Base-by-base conservation (phyloP, 176 grass and related monocot genomes). In the Eleusine coracana region DNA sequence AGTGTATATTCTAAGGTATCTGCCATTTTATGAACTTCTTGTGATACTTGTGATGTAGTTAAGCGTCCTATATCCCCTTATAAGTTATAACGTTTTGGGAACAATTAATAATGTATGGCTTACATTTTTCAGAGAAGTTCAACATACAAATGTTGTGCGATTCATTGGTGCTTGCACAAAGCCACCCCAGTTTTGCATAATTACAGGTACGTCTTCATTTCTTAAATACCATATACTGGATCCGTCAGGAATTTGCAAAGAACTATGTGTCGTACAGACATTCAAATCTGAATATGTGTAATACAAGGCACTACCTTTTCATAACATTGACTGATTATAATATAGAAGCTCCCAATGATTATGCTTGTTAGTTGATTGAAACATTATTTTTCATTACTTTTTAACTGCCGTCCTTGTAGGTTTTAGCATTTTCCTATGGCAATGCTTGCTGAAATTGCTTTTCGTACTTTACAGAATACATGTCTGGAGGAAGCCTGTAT, bases 161-260 rank as follows among this genome's bases (percentile, higher is more conserved):
- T 99, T 99, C 85, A 92, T 99, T 84, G 97, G 97, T 74, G 97
- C 93, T 4, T 99, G 93, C 80, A 99, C 86, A 60, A 99, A 96
- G 82, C 80, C 91, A 75, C 93, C 97, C 20, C 92, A 99, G 28
- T 93, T 92, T 78, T 99, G 74, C 83, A 94, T 99, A 80, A 87
- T 96, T 83, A 96, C 97, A 90, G 96, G 92, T 98, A 68, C 80
- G 84, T 42, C 79, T 83, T 78, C 78, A 55, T 83, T 31, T 23
- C 9, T 28, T 62, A 12, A 14, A 15, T 59, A 81, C 7, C 78
- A 80, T 80, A 10, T 83, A 66, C 12, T 77, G 20, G 31, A 56
- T 86, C 38, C 73, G 65, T 20, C 72, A 62, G 60, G 18, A 86
- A 41, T 50, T 14, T 74, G 15, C 56, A 34, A 68, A 68, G 40